phyloP scores from a whole-genome alignment of 257 asterid species.

The Osmanthus fragrans region DNA sequence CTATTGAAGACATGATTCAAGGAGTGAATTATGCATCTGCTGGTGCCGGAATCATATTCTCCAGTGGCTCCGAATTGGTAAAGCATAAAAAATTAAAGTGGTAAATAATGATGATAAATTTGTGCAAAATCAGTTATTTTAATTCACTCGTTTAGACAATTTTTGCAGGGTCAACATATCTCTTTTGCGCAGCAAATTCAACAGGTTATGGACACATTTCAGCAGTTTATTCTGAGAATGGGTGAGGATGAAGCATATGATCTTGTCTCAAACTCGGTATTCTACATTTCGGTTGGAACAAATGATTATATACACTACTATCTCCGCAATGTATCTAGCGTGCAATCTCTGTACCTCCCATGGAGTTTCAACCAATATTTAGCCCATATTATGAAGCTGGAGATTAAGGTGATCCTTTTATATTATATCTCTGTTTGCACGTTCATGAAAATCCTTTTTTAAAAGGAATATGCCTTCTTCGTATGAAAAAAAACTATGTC shows the following conservation, averaged over 20 bases:
- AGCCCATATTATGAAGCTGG: conserved; percentile 65
- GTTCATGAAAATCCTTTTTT: not conserved
- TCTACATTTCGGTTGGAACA: conserved; percentile 86
- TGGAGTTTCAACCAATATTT: conserved; percentile 87
- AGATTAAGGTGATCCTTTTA: conserved; percentile 58
- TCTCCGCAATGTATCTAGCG: conserved; percentile 75
- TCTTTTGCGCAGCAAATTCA: conserved; percentile 89
- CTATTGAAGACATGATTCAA: conserved; percentile 58
- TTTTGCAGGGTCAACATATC: conserved; percentile 81
- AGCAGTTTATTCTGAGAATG: conserved; percentile 68
- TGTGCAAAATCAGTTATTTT: not conserved
- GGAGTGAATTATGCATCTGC: conserved; percentile 97
- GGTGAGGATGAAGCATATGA: conserved; percentile 79
- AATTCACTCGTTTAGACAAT: not conserved
- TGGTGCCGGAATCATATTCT: conserved; percentile 86
- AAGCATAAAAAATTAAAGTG: not conserved
- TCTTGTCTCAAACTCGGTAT: conserved; percentile 63
- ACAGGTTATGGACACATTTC: conserved; percentile 85
- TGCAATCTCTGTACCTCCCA: conserved; percentile 70
- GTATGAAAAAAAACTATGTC: not conserved
- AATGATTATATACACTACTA: conserved; percentile 95
- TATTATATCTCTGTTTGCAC: not conserved
- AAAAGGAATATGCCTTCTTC: not conserved
- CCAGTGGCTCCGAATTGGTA: conserved; percentile 98
- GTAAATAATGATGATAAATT: not conserved